Conservation (phyloP, 2,329 filamentous ascomycete species). For the Scedosporium apiospermum region DNA sequence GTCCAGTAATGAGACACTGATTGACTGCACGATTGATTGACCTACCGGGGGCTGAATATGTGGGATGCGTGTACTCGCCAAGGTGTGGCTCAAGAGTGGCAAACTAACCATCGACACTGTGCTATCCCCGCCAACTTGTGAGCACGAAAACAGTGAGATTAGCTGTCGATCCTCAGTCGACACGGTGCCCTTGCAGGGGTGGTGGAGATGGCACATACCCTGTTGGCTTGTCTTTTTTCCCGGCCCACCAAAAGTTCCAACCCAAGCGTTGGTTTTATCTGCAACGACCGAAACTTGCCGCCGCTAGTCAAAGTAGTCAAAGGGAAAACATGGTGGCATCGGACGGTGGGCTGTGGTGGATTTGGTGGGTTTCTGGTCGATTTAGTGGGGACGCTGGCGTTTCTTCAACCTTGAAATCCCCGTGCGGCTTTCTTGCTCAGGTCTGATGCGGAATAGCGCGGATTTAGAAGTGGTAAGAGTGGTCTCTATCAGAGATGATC, state of each 20-base stretch:
- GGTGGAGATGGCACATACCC: no score
- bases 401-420: neutral
- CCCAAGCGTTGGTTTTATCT: neutral
- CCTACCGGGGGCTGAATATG: no score
- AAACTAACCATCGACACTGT: neutral
- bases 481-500: no score
- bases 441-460: neutral
- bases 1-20: no score
- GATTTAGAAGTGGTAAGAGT: neutral
- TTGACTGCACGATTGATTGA: no score
- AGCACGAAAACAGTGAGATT: neutral
- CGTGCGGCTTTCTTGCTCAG: neutral
- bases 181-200: neutral
- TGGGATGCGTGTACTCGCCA: no score
- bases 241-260: neutral
- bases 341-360: neutral
- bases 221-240: neutral
- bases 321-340: neutral
- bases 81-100: neutral
- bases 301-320: neutral
- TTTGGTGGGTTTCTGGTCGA: neutral
- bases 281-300: neutral
- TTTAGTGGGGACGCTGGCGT: neutral
- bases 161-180: neutral
- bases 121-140: neutral